These are phyloP conservation scores for Kalanchoe fedtschenkoi DNA, from an alignment of 164 flowering plant genomes.

Conservation along the genomic window DNA sequence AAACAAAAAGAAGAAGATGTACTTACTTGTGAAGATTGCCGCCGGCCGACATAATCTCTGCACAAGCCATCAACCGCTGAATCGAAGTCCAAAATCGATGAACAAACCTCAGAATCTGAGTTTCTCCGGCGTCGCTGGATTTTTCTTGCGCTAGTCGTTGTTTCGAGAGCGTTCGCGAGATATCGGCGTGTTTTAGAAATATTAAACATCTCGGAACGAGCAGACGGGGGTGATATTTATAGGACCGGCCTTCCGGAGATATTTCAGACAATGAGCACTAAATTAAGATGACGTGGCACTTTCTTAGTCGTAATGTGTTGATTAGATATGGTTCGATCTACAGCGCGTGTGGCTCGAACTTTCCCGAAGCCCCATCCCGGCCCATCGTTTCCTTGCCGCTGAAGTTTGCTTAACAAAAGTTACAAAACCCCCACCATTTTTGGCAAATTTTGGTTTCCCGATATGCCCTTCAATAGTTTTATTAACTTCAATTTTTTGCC, in stretches of 20 bases:
- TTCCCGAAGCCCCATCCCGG: background rate
- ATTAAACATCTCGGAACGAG: background rate
- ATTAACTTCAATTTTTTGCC: too few relatives aligned
- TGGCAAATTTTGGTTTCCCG: too few relatives aligned
- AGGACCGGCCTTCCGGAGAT: background rate
- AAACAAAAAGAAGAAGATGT: background rate
- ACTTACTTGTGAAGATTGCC: background rate
- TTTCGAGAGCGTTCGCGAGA: background rate
- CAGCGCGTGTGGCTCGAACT: background rate
- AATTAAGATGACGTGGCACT: conserved; percentile 1
- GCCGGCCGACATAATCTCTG: background rate
- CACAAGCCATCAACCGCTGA: background rate
- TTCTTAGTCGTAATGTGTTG: too few relatives aligned
- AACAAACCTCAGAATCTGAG: too few relatives aligned
- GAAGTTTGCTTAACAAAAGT: conserved; percentile 2
- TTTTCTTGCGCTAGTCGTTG: background rate
- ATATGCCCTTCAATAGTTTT: too few relatives aligned
- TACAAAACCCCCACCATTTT: too few relatives aligned
- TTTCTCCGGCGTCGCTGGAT: background rate
- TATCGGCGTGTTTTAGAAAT: background rate
- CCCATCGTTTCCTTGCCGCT: background rate
- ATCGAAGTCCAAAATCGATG: background rate
- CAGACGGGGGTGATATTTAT: background rate
- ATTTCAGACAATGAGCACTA: background rate
- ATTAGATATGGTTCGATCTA: too few relatives aligned